Evolutionary conservation across 164 flowering plant genomes (phyloP).

Genomic region (Saururus chinensis): DNA sequence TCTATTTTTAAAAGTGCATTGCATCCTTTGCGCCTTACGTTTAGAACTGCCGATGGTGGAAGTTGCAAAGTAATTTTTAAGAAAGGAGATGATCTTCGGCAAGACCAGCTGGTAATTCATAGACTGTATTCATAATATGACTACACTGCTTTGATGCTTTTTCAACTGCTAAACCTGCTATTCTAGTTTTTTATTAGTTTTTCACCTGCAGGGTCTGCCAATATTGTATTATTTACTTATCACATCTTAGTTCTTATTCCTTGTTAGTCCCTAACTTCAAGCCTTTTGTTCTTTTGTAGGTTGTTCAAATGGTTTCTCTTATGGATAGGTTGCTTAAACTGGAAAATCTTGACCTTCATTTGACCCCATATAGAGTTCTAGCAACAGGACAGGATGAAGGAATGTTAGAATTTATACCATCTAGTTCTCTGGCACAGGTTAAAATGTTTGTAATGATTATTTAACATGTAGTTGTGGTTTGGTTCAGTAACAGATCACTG

Average conservation of each 20-base stretch:
- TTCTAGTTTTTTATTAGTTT: too few species aligned
- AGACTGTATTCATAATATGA: constrained; percentile 2
- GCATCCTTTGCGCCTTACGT: constrained; percentile 88
- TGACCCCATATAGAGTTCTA: constrained; percentile 95
- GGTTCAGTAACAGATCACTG: not conserved
- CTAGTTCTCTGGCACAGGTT: constrained; percentile 95
- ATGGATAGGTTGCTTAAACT: constrained; percentile 95
- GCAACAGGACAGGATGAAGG: constrained; percentile 99
- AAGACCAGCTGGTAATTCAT: constrained; percentile 80
- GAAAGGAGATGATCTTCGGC: constrained; percentile 98
- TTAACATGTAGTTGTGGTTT: not conserved
- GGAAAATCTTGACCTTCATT: constrained; percentile 93
- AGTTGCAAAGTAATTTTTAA: constrained; percentile 83
- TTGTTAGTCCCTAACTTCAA: not conserved
- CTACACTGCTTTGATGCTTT: too few species aligned
- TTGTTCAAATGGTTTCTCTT: constrained; percentile 97
- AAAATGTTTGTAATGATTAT: not conserved
- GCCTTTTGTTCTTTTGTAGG: constrained; percentile 35
- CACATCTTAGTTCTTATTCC: too few species aligned
- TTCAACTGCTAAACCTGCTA: too few species aligned
- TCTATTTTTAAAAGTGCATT: constrained; percentile 91
- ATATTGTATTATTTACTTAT: too few species aligned
- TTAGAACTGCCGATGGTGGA: constrained; percentile 74
- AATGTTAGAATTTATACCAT: constrained; percentile 95
- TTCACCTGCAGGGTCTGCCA: too few species aligned